Conservation (phyloP, 352 stramenopile genomes). For the Saprolegnia parasitica region DNA sequence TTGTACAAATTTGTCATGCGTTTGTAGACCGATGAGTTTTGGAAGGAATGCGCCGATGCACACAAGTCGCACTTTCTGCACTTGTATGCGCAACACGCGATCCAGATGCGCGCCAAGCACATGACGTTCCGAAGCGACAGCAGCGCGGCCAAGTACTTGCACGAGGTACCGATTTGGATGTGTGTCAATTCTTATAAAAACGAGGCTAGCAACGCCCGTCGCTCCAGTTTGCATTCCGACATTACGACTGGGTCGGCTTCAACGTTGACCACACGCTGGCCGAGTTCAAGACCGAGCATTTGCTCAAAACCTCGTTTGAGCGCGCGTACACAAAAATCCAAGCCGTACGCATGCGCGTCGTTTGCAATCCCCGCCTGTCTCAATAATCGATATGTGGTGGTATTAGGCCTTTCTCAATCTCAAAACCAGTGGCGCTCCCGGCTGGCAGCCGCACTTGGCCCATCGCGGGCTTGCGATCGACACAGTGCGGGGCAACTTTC, state of each 20-base stretch:
- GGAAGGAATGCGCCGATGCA: conserved; percentile 36
- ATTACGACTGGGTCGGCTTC: conserved; percentile 56
- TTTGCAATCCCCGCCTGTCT: neutral
- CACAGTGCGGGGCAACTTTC: conserved; percentile 42
- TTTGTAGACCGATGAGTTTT: conserved; percentile 43
- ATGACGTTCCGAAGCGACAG: conserved; percentile 28
- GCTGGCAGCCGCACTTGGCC: conserved; percentile 42
- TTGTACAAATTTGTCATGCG: neutral
- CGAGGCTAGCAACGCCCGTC: neutral
- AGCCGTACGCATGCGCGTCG: conserved; percentile 20
- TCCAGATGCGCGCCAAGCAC: conserved; percentile 40
- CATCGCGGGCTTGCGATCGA: conserved; percentile 45
- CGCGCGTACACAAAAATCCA: conserved; percentile 44
- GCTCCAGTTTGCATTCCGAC: conserved; percentile 26
- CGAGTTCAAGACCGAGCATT: conserved; percentile 43
- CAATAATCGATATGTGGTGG: no score
- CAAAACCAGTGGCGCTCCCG: conserved; percentile 30
- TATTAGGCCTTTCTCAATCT: conserved; percentile 38
- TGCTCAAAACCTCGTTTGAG: conserved; percentile 43
- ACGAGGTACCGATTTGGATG: no score
- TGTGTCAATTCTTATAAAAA: no score
- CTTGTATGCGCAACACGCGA: conserved; percentile 34
- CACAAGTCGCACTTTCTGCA: conserved; percentile 42
- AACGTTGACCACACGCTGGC: conserved; percentile 53
- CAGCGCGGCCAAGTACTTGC: neutral